Evolutionary conservation across 495 filamentous ascomycete genomes (phyloP), one percentile per base, ranked within the genome.

Genomic region (Friedmanniomyces simplex): DNA sequence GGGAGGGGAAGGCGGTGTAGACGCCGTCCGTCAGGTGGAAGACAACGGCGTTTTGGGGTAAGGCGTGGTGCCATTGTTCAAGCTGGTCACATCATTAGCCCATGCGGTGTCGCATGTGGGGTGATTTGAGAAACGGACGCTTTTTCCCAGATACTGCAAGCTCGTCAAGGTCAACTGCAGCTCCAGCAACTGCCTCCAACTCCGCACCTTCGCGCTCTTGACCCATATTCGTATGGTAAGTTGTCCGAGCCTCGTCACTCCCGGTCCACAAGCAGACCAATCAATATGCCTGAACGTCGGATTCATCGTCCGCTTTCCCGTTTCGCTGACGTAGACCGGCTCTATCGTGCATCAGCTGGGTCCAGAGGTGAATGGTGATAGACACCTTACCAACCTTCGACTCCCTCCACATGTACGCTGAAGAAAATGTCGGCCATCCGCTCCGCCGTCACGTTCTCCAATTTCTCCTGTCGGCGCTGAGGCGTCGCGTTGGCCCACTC

Each of bases 391-490:
- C 61, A 58, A 69, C 68, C 68, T 41, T 69, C 61, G 11, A 67
- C 52, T 20, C 52, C 66, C 41, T 62, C 60, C 39, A 68, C 59
- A 71, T 96, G 91, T 24, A 98, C 70, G 0, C 88, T 85, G 68
- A 95, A 94, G 79, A 95, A 96, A 11, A 82, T 81, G 69, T 96
- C 87, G n/a, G 83, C 87, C 74, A 94, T 84, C 52, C 82, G 79
- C 60, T 73, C 81, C 30, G 79, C 79, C 21, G 83, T 81, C 1
- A 84, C 78, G 62, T 88, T 80, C 64, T 93, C 86, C 45, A 95
- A 70, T 62, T 80, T 86, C 63, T 84, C 80, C 76, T 95, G 90
- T 60, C 87, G 68, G 18, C 75, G 77, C 28, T 76, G 74, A 0
- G 87, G 85, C 51, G 78, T 83, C n/a, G 79, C 77, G 58, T 78